Conservation (phyloP, 2,329 filamentous ascomycete genomes). For the Botrytis fragariae region DNA sequence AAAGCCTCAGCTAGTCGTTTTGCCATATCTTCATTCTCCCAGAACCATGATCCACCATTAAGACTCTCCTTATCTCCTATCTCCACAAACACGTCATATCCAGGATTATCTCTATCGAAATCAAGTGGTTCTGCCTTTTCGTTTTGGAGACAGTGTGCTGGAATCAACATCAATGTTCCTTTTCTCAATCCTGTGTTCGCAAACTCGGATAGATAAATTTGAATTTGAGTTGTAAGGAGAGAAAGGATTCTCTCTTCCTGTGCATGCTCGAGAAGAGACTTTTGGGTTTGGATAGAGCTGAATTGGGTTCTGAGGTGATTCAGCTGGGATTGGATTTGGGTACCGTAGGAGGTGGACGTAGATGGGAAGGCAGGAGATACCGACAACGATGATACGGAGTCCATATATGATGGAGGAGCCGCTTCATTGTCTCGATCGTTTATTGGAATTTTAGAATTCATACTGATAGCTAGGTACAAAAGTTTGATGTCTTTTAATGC, state of each 20-base stretch:
- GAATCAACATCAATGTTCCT: slow-evolving; percentile 35
- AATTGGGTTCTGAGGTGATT: slow-evolving; percentile 29
- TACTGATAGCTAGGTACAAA: slow-evolving; percentile 9
- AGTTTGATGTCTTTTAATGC: background rate
- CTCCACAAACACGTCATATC: slow-evolving; percentile 28
- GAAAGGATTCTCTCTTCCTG: slow-evolving; percentile 34
- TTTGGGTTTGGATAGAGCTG: slow-evolving; percentile 27
- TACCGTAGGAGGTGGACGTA: slow-evolving; percentile 26
- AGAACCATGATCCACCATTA: slow-evolving; percentile 27
- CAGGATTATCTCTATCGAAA: slow-evolving; percentile 29
- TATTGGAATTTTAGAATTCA: slow-evolving; percentile 28
- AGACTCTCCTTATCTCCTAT: slow-evolving; percentile 29
- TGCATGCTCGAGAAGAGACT: slow-evolving; percentile 28
- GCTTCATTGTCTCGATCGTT: slow-evolving; percentile 22
- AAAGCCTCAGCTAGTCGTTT: slow-evolving; percentile 29
- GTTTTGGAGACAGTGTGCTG: slow-evolving; percentile 27
- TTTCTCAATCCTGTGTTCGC: slow-evolving; percentile 27
- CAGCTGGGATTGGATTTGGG: slow-evolving; percentile 33
- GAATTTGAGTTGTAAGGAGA: slow-evolving; percentile 33
- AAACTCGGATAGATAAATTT: slow-evolving; percentile 34
- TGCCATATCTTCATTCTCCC: slow-evolving; percentile 35
- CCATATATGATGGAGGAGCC: slow-evolving; percentile 32
- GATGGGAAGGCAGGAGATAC: background rate
- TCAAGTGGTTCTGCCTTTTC: slow-evolving; percentile 31
- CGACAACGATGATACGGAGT: slow-evolving; percentile 22